Evolutionary conservation across 2,329 filamentous ascomycete species (phyloP).

Genomic region (Epichloe bromicola): DNA sequence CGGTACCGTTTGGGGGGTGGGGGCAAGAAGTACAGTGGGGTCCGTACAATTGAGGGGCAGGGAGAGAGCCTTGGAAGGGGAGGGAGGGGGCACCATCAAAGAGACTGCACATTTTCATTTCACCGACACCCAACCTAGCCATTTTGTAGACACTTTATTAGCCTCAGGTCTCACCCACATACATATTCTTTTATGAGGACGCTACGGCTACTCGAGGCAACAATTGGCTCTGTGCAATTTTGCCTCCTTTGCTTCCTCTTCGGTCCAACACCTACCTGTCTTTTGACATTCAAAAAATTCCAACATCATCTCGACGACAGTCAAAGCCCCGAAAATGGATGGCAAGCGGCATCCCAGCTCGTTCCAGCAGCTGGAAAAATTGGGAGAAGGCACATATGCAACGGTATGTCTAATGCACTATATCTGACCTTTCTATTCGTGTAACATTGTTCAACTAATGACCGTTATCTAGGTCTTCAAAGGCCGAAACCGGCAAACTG

Average conservation of each 20-base stretch:
- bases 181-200: neutral
- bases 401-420: slow-evolving; percentile 43
- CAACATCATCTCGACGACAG: neutral
- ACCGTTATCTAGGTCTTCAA: slow-evolving; percentile 68
- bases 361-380: slow-evolving; percentile 98
- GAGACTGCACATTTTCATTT: too few species aligned
- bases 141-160: too few species aligned
- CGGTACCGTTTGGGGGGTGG: too few species aligned
- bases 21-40: too few species aligned
- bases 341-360: slow-evolving; percentile 86
- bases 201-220: neutral
- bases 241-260: too few species aligned
- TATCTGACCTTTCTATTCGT: neutral
- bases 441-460: slow-evolving; percentile 7
- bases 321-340: slow-evolving; percentile 51
- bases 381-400: slow-evolving; percentile 96
- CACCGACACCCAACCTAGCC: too few species aligned
- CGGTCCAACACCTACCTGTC: neutral
- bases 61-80: too few species aligned
- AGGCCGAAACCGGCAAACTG: slow-evolving; percentile 91
- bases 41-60: too few species aligned
- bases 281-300: neutral
- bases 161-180: neutral
- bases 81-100: too few species aligned
- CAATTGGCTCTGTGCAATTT: neutral